Evolutionary conservation across 306 rosid genomes (phyloP).

Genomic region (Medicago ruthenica): DNA sequence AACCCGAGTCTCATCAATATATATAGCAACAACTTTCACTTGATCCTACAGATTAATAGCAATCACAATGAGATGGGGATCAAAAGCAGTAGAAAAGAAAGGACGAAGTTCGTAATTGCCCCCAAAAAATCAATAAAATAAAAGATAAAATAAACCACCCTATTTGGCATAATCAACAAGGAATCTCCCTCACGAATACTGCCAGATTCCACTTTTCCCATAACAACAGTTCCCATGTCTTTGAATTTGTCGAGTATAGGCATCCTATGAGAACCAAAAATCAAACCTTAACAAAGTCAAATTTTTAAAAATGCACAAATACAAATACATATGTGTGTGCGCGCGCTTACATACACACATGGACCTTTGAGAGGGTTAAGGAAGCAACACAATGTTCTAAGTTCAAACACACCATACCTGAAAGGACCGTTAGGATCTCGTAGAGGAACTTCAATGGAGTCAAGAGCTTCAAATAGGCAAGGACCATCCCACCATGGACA

Average conservation of each 20-base stretch:
- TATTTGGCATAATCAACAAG: constrained; percentile 89
- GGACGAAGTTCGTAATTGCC: constrained; percentile 2
- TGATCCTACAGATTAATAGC: constrained; percentile 60
- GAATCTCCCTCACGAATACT: constrained; percentile 79
- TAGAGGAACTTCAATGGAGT: constrained; percentile 65
- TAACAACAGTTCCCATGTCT: constrained; percentile 95
- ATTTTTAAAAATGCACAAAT: neutral
- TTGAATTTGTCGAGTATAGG: constrained; percentile 90
- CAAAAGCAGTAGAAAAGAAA: neutral
- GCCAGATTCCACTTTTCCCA: constrained; percentile 99
- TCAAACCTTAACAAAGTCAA: constrained; percentile 16
- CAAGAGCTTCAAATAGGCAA: constrained; percentile 93
- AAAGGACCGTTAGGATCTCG: constrained; percentile 90
- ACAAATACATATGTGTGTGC: neutral
- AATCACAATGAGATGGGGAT: constrained; percentile 16
- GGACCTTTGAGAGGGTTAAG: neutral
- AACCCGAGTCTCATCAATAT: constrained; percentile 73
- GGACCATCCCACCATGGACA: constrained; percentile 96
- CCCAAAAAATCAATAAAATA: neutral
- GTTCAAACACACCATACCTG: constrained; percentile 59
- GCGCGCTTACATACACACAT: neutral
- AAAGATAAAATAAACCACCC: constrained; percentile 53
- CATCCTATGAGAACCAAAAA: constrained; percentile 65
- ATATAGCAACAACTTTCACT: constrained; percentile 75
- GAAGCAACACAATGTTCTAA: neutral